Evolutionary conservation across 169 alveolate genomes (phyloP).

Genomic region (Eimeria praecox): DNA sequence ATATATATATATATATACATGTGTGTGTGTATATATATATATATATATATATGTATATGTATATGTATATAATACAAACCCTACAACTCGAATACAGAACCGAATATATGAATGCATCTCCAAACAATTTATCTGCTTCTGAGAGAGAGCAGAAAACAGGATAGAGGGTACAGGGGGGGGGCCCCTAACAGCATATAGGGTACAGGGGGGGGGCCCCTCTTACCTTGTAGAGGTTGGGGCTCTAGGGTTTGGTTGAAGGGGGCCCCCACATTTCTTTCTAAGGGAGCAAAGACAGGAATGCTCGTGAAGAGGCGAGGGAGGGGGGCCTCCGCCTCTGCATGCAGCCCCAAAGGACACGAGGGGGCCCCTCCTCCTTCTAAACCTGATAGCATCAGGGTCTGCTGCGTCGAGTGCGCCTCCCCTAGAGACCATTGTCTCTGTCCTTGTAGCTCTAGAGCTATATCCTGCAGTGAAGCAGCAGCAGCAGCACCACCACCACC

Average conservation of each 20-base stretch:
- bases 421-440: background rate
- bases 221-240: background rate
- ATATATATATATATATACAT: too few species aligned
- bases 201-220: background rate
- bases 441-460: constrained; percentile 12
- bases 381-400: background rate
- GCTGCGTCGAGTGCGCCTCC: constrained; percentile 2
- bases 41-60: too few species aligned
- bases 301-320: constrained; percentile 8
- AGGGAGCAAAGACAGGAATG: constrained; percentile 45
- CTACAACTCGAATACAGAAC: too few species aligned
- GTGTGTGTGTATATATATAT: too few species aligned
- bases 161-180: too few species aligned
- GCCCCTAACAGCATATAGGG: too few species aligned
- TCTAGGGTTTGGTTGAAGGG: background rate
- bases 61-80: too few species aligned
- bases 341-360: background rate
- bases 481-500: too few species aligned
- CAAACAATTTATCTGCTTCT: too few species aligned
- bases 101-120: too few species aligned
- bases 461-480: background rate
- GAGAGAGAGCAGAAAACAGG: too few species aligned
- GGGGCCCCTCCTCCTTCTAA: constrained; percentile 17
- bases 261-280: background rate
- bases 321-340: background rate